A percentile compares a stretch with the other conserved stretches of the same genome.
phyloP scores from a whole-genome alignment of 805 yeast species.

The Yarrowia sp. region DNA sequence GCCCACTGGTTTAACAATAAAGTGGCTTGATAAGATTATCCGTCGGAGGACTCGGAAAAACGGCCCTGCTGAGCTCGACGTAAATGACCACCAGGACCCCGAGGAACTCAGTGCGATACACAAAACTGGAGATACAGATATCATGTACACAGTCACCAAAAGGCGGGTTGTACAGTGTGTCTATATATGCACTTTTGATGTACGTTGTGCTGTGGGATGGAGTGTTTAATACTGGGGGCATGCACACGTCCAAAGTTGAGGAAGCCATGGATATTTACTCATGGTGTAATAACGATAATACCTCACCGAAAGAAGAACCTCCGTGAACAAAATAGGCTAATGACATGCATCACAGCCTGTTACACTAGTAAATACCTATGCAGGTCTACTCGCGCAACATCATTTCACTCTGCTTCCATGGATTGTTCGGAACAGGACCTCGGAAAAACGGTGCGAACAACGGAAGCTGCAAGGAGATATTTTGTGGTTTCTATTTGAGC shows the following conservation, averaged over 20 bases:
- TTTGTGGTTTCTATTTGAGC: neutral
- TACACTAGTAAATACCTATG: neutral
- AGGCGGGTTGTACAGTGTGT: neutral
- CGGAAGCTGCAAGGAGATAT: neutral
- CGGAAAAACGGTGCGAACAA: conserved; percentile 10
- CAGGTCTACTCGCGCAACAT: neutral
- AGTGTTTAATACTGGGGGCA: neutral
- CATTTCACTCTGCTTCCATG: neutral
- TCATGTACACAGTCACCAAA: neutral
- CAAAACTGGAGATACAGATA: no score
- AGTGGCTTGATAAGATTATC: conserved; percentile 18
- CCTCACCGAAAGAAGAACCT: neutral
- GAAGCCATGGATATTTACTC: neutral
- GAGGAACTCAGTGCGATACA: no score
- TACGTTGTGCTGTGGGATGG: neutral
- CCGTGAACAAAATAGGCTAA: no score
- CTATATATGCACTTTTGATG: neutral
- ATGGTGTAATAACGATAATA: neutral
- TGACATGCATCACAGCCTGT: no score
- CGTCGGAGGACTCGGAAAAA: conserved; percentile 10
- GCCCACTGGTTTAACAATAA: no score
- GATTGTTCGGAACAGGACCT: neutral
- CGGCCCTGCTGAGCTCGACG: neutral
- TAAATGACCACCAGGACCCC: neutral
- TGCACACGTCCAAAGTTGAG: neutral